phyloP scores from a whole-genome alignment of 495 filamentous ascomycete genomes.

The Opeltia flavorubescens region DNA sequence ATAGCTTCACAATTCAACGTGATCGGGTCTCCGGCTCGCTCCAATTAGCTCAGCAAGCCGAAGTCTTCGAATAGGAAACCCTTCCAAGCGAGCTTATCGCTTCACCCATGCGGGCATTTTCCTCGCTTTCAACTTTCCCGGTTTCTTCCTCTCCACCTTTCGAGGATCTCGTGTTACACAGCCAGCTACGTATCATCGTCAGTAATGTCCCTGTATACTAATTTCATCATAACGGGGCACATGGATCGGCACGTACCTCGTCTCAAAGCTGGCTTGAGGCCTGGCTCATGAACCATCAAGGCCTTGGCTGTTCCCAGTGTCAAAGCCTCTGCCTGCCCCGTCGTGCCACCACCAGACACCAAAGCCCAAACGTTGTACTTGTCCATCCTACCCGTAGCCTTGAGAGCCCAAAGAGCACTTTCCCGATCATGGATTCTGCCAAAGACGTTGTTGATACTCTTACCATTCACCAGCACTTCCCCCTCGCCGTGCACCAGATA shows the following conservation, averaged over 20 bases:
- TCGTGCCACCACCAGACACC: constrained; percentile 73
- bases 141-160: constrained; percentile 95
- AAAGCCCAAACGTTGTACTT: constrained; percentile 95
- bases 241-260: constrained; percentile 57
- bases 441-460: constrained; percentile 62
- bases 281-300: constrained; percentile 78
- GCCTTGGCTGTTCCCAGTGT: constrained; percentile 86
- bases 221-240: not conserved
- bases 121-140: constrained; percentile 84
- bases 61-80: too few relatives aligned
- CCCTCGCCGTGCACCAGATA: constrained; percentile 85
- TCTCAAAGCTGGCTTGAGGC: constrained; percentile 71
- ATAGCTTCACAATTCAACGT: too few relatives aligned
- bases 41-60: too few relatives aligned
- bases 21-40: too few relatives aligned
- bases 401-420: constrained; percentile 82
- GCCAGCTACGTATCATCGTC: constrained; percentile 47
- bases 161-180: constrained; percentile 83
- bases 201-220: constrained; percentile 10
- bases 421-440: constrained; percentile 85
- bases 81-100: constrained; percentile 22
- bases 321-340: constrained; percentile 89
- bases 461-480: constrained; percentile 80
- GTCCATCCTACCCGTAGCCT: constrained; percentile 67
- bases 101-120: constrained; percentile 99